Conservation (phyloP, 2,329 filamentous ascomycete genomes). For the Epichloe coenophiala region DNA sequence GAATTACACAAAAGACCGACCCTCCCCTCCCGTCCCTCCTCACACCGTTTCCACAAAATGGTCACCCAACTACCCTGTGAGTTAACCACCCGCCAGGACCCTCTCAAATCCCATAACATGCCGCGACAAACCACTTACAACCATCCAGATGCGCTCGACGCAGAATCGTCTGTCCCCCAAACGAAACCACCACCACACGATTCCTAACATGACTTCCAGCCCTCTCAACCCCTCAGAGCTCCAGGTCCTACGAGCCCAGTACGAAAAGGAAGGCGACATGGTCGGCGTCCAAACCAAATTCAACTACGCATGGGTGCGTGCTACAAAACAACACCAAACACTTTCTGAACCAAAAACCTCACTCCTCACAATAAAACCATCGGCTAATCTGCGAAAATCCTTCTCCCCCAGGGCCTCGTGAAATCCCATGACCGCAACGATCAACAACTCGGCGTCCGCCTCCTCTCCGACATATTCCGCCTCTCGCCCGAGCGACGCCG, state of each 20-base stretch:
- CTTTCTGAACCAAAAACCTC: not conserved
- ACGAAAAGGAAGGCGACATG: slow-evolving; percentile 94
- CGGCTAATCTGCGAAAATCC: not conserved
- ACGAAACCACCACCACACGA: not conserved
- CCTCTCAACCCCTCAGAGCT: slow-evolving; percentile 86
- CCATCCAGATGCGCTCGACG: slow-evolving; percentile 77
- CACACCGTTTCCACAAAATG: slow-evolving; percentile 22
- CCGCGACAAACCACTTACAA: not conserved
- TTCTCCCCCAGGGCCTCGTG: slow-evolving; percentile 65
- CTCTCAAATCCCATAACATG: not conserved
- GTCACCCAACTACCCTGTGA: slow-evolving; percentile 36
- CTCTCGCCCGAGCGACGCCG: slow-evolving; percentile 81
- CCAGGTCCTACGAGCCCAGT: slow-evolving; percentile 82
- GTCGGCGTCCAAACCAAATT: slow-evolving; percentile 97
- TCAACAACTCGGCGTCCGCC: slow-evolving; percentile 85
- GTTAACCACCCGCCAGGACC: slow-evolving; percentile 9
- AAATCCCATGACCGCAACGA: slow-evolving; percentile 77
- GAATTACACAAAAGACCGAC: not conserved
- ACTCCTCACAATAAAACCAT: not conserved
- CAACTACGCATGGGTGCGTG: slow-evolving; percentile 93
- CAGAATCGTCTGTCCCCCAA: slow-evolving; percentile 59
- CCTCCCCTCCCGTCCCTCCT: not conserved
- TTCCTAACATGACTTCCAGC: slow-evolving; percentile 27
- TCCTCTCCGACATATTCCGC: slow-evolving; percentile 94
- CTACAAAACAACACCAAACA: not conserved